Evolutionary conservation across 164 flowering plant genomes (phyloP), one percentile per base, ranked within the genome.

Genomic region (Amborella trichopoda): DNA sequence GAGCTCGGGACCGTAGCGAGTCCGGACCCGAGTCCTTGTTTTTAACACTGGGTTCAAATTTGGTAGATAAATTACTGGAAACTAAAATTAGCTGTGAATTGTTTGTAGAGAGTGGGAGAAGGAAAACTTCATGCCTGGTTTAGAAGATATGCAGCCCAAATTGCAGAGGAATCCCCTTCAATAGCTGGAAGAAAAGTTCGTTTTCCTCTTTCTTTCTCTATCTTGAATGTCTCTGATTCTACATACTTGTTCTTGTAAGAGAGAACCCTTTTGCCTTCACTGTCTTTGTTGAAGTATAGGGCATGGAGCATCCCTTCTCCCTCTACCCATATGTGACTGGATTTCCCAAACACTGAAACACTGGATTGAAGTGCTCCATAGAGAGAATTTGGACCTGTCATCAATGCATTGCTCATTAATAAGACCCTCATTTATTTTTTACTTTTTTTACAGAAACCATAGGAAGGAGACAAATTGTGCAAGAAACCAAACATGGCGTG

Each of bases 281-380:
- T 25, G 14, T 56, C 64, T 44, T 68, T 75, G 0, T 16, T 26
- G 26, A 78, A 78, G 46, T 78, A 70, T 19, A 81, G 21, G 10
- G 83, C 77, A 61, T 77, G 83, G 28, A 77, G 64, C 82, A 79
- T 76, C 32, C 84, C 89, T 68, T 81, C 82, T 43, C 84, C 89
- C 65, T 81, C 89, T 14, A 78, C 32, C 89, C 80, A 77, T 1
- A 40, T 51, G 21, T 70, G 47, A 32, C 62, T 75, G 40, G 89
- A 66, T 46, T 45, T 51, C n/a, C 89, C 89, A 48, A 81, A 70
- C 10, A 72, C 19, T 1, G 82, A 77, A 2, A 3, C 43, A 2
- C 76, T 52, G 4, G 74, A 64, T 52, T 81, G 69, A 16, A 66
- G 30, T 11, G 76, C 73, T 49, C 84, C 82, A 67, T 69, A 75